Evolutionary conservation across 495 filamentous ascomycete species (phyloP), one percentile per base, ranked within the genome.

Genomic region (Penicillium pancosmium): DNA sequence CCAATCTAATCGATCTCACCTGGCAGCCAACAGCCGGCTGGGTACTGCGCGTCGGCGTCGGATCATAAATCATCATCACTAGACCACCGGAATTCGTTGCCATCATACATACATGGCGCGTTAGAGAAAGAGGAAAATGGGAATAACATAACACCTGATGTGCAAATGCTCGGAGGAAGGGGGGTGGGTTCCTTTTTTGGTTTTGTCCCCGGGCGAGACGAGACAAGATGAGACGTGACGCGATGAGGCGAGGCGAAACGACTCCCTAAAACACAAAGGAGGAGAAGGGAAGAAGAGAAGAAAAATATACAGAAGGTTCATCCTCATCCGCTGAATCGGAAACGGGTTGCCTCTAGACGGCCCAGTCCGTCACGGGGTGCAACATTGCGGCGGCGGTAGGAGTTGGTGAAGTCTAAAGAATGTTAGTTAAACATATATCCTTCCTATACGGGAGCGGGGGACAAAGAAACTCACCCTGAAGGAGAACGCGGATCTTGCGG

Each of bases 341-440:
- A 97, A 41, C 90, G 85, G 52, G 86, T 83, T 8, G 91, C 91
- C 74, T 95, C 91, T 41, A 97, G 72, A 61, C 89, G 80, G 7
- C 93, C 93, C 43, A 97, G 80, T 5, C 93, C 93, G 64, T 96
- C 93, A 55, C 93, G 76, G n/a, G 93, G 93, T 19, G 93, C 93
- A 12, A 99, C 89, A 72, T 99, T 97, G 63, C 96, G 82, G 63
- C 95, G 79, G 41, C 94, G 86, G 70, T 98, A 99, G 38, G 84
- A 88, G 65, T 92, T 96, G 7, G 95, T 97, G 69, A 99, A 99
- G 73, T 99, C 91, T 80, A 40, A 4, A 41, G 11, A 18, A 36
- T 25, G 56, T 69, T 53, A 68, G 57, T 43, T 21, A 31, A 31
- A 46, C 6, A 13, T 5, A 53, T 5, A 35, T 5, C 7, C 3